phyloP scores from a whole-genome alignment of 148 eudicot species.

The Oxyria digyna region DNA sequence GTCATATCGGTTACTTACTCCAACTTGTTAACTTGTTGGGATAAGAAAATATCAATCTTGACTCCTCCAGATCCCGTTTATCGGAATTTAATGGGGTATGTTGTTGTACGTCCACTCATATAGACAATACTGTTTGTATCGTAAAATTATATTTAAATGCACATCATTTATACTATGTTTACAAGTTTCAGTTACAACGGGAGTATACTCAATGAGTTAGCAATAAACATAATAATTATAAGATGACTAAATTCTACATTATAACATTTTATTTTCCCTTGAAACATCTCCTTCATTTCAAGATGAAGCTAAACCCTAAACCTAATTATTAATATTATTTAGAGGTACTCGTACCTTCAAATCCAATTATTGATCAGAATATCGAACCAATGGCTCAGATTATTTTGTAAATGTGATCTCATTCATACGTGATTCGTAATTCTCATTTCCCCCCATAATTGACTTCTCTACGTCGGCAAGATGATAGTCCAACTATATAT shows the following conservation, averaged over 20 bases:
- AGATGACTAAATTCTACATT: background rate
- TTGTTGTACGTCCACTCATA: too few species aligned
- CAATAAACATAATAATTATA: background rate
- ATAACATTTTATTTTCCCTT: background rate
- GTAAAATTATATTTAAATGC: too few species aligned
- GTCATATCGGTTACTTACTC: too few species aligned
- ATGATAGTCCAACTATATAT: background rate
- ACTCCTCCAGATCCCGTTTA: too few species aligned
- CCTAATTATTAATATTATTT: too few species aligned
- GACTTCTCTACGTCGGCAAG: background rate
- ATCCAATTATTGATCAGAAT: background rate
- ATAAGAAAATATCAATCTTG: too few species aligned
- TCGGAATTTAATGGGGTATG: too few species aligned
- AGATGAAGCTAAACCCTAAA: background rate
- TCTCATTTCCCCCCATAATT: background rate
- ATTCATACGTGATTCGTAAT: background rate
- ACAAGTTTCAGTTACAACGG: too few species aligned
- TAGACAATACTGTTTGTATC: too few species aligned
- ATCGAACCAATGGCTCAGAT: background rate
- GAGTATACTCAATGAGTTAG: background rate
- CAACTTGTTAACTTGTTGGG: too few species aligned
- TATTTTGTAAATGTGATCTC: background rate
- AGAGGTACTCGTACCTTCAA: background rate
- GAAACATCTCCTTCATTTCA: background rate
- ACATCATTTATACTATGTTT: too few species aligned